Conservation (phyloP, 805 yeast genomes). For the Lachancea meyersii region DNA sequence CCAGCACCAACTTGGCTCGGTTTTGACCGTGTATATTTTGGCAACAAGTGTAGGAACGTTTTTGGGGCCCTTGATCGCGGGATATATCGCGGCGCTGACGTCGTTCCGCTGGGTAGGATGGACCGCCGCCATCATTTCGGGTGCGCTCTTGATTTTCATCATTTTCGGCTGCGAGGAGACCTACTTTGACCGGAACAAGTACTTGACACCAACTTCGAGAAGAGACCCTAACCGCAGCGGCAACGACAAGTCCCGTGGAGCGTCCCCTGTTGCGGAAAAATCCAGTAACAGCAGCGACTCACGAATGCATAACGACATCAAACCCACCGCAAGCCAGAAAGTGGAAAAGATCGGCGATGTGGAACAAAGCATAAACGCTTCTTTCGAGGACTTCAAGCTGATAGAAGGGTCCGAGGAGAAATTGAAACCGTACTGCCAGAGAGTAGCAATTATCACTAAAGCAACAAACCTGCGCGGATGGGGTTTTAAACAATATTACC, state of each 20-base stretch:
- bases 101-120: slow-evolving; percentile 80
- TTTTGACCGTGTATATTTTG: slow-evolving; percentile 65
- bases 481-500: slow-evolving; percentile 60
- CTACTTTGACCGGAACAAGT: slow-evolving; percentile 49
- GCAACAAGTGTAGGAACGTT: slow-evolving; percentile 74
- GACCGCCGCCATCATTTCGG: slow-evolving; percentile 58
- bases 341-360: neutral
- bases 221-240: slow-evolving; percentile 8
- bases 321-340: neutral
- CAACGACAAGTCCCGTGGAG: slow-evolving; percentile 5
- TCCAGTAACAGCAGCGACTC: neutral
- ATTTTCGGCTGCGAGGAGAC: slow-evolving; percentile 68
- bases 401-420: slow-evolving; percentile 40
- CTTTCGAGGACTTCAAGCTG: slow-evolving; percentile 19
- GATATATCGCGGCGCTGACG: slow-evolving; percentile 54
- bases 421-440: slow-evolving; percentile 40
- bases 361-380: slow-evolving; percentile 1
- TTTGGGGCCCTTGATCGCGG: slow-evolving; percentile 73
- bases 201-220: slow-evolving; percentile 30
- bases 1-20: slow-evolving; percentile 70
- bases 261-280: neutral
- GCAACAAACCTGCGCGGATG: slow-evolving; percentile 55
- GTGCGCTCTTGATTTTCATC: slow-evolving; percentile 47
- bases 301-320: neutral
- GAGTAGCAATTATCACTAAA: slow-evolving; percentile 46